Conservation (phyloP, 768 basidiomycete species). For the Suillus americanus region DNA sequence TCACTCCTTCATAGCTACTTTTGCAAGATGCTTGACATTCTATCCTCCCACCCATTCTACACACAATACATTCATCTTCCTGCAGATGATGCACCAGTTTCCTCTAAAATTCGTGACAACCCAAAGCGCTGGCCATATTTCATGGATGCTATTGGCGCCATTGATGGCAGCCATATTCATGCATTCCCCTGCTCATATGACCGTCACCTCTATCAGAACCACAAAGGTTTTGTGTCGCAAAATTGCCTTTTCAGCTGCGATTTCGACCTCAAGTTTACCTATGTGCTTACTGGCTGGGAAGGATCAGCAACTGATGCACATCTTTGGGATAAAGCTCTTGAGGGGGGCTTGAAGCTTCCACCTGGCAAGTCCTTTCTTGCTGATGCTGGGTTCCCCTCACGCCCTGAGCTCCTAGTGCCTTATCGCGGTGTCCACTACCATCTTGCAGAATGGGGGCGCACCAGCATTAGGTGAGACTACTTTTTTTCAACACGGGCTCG, state of each 20-base stretch:
- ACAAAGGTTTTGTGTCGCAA: constrained; percentile 14
- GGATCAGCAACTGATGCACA: constrained; percentile 14
- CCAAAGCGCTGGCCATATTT: not conserved
- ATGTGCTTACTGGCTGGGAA: constrained; percentile 17
- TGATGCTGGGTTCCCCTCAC: not conserved
- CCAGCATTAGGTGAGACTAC: not conserved
- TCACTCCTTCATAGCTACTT: constrained; percentile 17
- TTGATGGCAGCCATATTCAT: not conserved
- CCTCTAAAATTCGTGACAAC: not conserved
- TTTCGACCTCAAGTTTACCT: constrained; percentile 19
- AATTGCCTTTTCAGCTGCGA: constrained; percentile 18
- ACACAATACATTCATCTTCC: constrained; percentile 16
- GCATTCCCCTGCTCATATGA: not conserved
- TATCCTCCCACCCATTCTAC: constrained; percentile 27
- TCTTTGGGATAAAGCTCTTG: constrained; percentile 12
- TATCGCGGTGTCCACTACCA: not conserved
- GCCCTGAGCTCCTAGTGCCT: constrained; percentile 12
- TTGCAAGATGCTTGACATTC: constrained; percentile 18
- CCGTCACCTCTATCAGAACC: constrained; percentile 4
- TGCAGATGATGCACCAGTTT: not conserved
- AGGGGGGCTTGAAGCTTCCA: constrained; percentile 21
- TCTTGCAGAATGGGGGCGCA: not conserved
- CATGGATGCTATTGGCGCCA: not conserved
- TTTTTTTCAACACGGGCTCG: not conserved
- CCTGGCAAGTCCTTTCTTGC: constrained; percentile 31